Conservation (phyloP, 176 grass and related monocot genomes). For the Eragrostis nindensis region DNA sequence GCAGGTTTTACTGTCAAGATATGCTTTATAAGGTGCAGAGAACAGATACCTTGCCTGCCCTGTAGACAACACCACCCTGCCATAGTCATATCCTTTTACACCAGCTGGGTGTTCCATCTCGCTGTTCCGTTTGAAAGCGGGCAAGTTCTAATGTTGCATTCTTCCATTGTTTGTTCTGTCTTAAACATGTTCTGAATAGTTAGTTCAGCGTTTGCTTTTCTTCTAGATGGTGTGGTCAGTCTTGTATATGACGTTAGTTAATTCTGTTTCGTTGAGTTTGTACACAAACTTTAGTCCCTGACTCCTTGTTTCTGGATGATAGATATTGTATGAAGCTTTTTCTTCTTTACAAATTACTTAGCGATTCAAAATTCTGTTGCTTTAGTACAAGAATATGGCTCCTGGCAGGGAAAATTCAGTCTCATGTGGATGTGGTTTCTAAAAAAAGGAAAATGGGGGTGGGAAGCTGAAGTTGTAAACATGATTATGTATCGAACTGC, state of each 20-base stretch:
- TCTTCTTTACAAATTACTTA: neutral
- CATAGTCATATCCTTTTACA: conserved; percentile 29
- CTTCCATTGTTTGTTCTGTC: conserved; percentile 11
- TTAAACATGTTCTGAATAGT: neutral
- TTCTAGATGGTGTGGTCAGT: neutral
- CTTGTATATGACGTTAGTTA: neutral
- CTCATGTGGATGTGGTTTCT: too few species aligned
- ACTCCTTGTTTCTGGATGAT: neutral
- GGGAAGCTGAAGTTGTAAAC: neutral
- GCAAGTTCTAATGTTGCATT: conserved; percentile 23
- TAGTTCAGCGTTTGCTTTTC: neutral
- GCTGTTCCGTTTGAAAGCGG: neutral
- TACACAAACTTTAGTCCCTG: neutral
- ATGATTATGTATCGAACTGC: neutral
- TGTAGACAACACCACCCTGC: conserved; percentile 9
- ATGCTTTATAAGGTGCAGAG: conserved; percentile 10
- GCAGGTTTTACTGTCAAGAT: neutral
- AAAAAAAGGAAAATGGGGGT: too few species aligned
- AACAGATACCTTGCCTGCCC: conserved; percentile 17
- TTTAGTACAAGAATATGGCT: neutral
- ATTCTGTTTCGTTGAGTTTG: neutral
- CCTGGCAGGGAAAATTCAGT: neutral
- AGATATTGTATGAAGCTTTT: neutral
- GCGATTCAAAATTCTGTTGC: neutral
- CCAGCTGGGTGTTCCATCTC: conserved; percentile 10